phyloP scores from a whole-genome alignment of 192 early-diverging fungal genomes.

The Linderina pennispora region DNA sequence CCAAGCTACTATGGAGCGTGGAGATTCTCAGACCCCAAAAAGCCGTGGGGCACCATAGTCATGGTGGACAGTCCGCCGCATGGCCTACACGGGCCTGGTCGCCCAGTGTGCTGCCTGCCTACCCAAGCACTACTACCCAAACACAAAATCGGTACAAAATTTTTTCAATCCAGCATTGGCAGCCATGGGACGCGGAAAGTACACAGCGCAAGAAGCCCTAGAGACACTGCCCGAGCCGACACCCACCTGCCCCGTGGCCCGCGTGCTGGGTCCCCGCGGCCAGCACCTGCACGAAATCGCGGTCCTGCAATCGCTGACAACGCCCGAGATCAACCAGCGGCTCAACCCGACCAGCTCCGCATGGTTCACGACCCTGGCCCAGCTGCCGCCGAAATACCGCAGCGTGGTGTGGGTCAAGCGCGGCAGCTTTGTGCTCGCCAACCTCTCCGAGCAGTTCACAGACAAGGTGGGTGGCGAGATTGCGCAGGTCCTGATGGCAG shows the following conservation, averaged over 20 bases:
- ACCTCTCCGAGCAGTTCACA: conserved; percentile 50
- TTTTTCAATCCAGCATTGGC: too few species aligned
- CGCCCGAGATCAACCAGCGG: conserved; percentile 19
- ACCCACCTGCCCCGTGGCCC: conserved; percentile 40
- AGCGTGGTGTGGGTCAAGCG: conserved; percentile 80
- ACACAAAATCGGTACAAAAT: too few species aligned
- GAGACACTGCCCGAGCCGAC: conserved; percentile 28
- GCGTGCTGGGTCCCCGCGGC: conserved; percentile 60
- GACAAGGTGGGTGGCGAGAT: conserved; percentile 78
- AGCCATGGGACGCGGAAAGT: conserved; percentile 40
- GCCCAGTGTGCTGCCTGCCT: too few species aligned
- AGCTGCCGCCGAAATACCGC: conserved; percentile 70
- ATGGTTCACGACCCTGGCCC: conserved; percentile 55
- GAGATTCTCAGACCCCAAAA: too few species aligned
- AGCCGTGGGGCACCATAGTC: too few species aligned
- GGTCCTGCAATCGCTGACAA: conserved; percentile 32
- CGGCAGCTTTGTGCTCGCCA: conserved; percentile 58
- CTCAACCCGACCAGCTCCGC: conserved; percentile 34
- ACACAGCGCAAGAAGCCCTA: conserved; percentile 39
- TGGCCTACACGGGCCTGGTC: too few species aligned
- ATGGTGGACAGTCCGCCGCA: too few species aligned
- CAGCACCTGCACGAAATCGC: conserved; percentile 69
- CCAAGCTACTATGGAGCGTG: too few species aligned
- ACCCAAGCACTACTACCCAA: too few species aligned
- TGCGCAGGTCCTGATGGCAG: conserved; percentile 61